phyloP scores from a whole-genome alignment of 345 rosid species.

The Durio zibethinus region DNA sequence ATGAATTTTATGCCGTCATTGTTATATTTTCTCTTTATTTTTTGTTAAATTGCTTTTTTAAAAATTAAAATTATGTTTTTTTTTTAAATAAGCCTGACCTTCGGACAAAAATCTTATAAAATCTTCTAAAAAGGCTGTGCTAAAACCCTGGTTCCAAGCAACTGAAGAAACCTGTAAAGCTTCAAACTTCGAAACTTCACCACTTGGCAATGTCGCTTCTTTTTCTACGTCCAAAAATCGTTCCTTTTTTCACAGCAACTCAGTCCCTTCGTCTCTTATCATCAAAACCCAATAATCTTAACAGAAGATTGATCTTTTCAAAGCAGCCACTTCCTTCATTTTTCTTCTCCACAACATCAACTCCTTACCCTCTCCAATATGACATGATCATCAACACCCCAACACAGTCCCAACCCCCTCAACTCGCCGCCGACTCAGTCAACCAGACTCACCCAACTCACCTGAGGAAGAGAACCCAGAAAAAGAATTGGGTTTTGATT shows the following conservation, averaged over 20 bases:
- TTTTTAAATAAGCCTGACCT: too few species aligned
- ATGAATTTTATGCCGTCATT: too few species aligned
- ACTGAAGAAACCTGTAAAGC: not conserved
- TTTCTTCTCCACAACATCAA: constrained; percentile 55
- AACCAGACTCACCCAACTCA: constrained; percentile 24
- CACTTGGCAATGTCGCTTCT: constrained; percentile 27
- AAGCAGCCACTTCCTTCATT: constrained; percentile 14
- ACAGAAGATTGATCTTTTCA: constrained; percentile 20
- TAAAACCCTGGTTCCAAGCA: not conserved
- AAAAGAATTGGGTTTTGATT: constrained; percentile 47
- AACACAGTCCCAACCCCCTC: constrained; percentile 42
- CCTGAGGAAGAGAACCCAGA: constrained; percentile 37
- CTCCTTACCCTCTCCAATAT: constrained; percentile 79
- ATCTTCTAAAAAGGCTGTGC: too few species aligned
- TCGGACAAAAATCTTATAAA: too few species aligned
- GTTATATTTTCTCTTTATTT: too few species aligned
- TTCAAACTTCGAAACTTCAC: not conserved
- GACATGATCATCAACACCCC: constrained; percentile 82
- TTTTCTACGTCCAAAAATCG: constrained; percentile 35
- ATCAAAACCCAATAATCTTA: constrained; percentile 26
- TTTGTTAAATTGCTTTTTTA: too few species aligned
- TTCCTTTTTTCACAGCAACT: constrained; percentile 26
- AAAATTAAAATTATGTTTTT: too few species aligned
- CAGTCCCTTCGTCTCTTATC: constrained; percentile 19
- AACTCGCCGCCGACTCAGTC: constrained; percentile 38